These are phyloP conservation scores for Isabelozyma pseudorhagii DNA, from an alignment of 805 yeast species.

Conservation along the genomic window DNA sequence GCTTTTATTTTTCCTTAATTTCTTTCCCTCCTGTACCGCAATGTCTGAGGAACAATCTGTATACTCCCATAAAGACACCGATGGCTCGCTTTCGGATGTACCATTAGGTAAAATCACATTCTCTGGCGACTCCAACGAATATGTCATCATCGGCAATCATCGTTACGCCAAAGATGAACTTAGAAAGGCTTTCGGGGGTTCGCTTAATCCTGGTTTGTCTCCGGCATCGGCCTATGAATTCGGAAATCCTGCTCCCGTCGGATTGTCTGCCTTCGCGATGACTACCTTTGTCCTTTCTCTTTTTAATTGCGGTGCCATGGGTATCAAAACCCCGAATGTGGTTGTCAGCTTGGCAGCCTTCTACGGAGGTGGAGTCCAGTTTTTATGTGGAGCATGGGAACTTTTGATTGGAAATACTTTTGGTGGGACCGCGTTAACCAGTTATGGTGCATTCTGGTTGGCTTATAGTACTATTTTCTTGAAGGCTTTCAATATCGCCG, in stretches of 20 bases:
- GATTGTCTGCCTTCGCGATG: slow-evolving; percentile 58
- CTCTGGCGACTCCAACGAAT: slow-evolving; percentile 32
- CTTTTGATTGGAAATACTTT: slow-evolving; percentile 61
- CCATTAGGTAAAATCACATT: slow-evolving; percentile 3
- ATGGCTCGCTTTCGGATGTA: background rate
- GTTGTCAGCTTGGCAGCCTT: slow-evolving; percentile 58
- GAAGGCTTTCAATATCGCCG: slow-evolving; percentile 56
- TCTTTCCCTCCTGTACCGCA: background rate
- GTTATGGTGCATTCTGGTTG: slow-evolving; percentile 72
- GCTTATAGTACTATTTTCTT: slow-evolving; percentile 58
- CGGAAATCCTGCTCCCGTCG: slow-evolving; percentile 67
- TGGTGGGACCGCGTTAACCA: slow-evolving; percentile 61
- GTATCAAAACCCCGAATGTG: slow-evolving; percentile 48
- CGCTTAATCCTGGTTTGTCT: slow-evolving; percentile 28
- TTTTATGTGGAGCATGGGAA: slow-evolving; percentile 67
- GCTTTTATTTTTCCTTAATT: background rate
- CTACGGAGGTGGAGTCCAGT: slow-evolving; percentile 61
- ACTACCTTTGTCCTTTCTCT: slow-evolving; percentile 61
- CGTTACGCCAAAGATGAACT: slow-evolving; percentile 31
- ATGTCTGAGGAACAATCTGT: background rate
- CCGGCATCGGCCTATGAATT: slow-evolving; percentile 50
- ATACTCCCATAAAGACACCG: background rate
- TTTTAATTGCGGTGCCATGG: slow-evolving; percentile 53
- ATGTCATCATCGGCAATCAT: slow-evolving; percentile 24
- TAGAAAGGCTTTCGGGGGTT: slow-evolving; percentile 37